Evolutionary conservation across 176 grass and related monocot genomes (phyloP).

Genomic region (bread wheat (Triticum aestivum)): IWGSC_CS_RefSeq_v2.1 NC_057798.1:97306255-97306754

Average conservation of each 20-base stretch:
- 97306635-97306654: neutral
- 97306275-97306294: neutral
- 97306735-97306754: neutral
- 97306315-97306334: neutral
- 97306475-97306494: constrained; percentile 27
- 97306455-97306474: neutral
- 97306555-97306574: neutral
- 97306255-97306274: neutral
- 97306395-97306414: neutral
- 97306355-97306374: neutral
- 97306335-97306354: neutral
- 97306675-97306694: neutral
- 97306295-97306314: neutral
- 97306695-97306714: neutral
- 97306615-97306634: neutral
- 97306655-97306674: neutral
- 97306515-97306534: neutral
- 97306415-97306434: neutral
- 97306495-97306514: neutral
- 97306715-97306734: neutral
- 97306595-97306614: neutral
- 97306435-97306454: neutral
- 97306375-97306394: neutral
- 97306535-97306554: neutral
- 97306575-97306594: neutral